Conservation (phyloP, 345 rosid genomes). For the Abelmoschus esculentus region DNA sequence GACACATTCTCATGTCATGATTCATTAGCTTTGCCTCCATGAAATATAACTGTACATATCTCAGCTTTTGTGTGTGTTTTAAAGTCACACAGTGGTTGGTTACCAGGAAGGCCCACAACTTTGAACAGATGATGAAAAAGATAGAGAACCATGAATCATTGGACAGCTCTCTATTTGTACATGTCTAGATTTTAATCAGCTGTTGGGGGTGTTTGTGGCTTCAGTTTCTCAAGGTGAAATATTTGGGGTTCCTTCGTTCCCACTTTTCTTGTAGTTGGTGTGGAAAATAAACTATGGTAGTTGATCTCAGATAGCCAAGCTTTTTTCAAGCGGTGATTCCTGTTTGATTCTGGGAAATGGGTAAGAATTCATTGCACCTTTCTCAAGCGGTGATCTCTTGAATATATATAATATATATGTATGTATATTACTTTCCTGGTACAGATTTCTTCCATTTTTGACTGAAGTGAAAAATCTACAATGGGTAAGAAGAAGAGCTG, state of each 20-base stretch:
- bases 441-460: not conserved
- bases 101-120: constrained; percentile 27
- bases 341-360: constrained; percentile 30
- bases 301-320: constrained; percentile 18
- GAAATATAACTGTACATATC: constrained; percentile 8
- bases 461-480: constrained; percentile 26
- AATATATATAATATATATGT: too few relatives aligned
- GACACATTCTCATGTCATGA: constrained; percentile 3
- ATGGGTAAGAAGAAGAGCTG: constrained; percentile 75
- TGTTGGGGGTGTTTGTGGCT: constrained; percentile 21
- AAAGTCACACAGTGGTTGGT: not conserved
- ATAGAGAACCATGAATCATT: constrained; percentile 17
- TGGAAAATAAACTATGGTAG: constrained; percentile 10
- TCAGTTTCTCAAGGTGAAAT: constrained; percentile 22
- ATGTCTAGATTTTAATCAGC: constrained; percentile 18
- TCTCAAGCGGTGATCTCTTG: not conserved
- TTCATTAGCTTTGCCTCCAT: constrained; percentile 18
- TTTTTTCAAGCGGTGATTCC: constrained; percentile 15
- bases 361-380: constrained; percentile 18
- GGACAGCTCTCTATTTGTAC: constrained; percentile 22
- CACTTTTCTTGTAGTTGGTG: constrained; percentile 19
- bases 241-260: not conserved
- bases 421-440: too few relatives aligned
- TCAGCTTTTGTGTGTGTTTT: not conserved
- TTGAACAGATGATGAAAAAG: constrained; percentile 17